Evolutionary conservation across 2,329 filamentous ascomycete species (phyloP), one percentile per base, ranked within the genome.

Genomic region (Sclerotinia trifoliorum): DNA sequence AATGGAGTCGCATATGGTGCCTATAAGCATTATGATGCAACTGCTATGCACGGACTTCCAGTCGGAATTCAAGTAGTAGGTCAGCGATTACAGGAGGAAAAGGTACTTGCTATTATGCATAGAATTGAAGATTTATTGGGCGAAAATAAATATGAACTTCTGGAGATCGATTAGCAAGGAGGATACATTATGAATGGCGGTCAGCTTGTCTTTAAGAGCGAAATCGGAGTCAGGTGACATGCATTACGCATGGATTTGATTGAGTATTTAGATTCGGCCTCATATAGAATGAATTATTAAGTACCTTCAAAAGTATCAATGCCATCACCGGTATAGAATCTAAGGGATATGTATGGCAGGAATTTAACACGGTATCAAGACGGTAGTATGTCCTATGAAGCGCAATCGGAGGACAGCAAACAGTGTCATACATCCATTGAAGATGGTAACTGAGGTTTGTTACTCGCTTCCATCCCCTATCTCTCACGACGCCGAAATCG

Each of bases 31-130:
- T 97, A 97, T 77, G 87, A 97, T 77, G 88, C 92, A 0, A 80
- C 82, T 19, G 88, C 87, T 69, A 97, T 97, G 94, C 89, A 92
- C 58, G 94, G 93, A 0, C 81, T 97, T 52, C 94, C 94, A 0
- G 92, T 96, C 0, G 94, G 87, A 0, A 88, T 97, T 10, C 76
- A 78, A 63, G 61, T 78, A 46, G 75, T 77, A 17, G 76, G 75
- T 1, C 74, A 76, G 67, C 71, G 76, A 65, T 70, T 78, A 35
- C 73, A 77, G 56, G 76, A 78, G 62, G 75, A 78, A 69, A 78
- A 77, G 60, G 73, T 77, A 2, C 70, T 80, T 52, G 77, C 77
- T 35, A 73, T 80, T 32, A 79, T 79, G 66, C 74, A 78, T 63
- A 75, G 78, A 46, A 83, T 97, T 3, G 92, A 97, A 79, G 85